These are phyloP conservation scores for Endocladia muricata DNA, from an alignment of 31 red algal genomes.

Conservation along the genomic window DNA sequence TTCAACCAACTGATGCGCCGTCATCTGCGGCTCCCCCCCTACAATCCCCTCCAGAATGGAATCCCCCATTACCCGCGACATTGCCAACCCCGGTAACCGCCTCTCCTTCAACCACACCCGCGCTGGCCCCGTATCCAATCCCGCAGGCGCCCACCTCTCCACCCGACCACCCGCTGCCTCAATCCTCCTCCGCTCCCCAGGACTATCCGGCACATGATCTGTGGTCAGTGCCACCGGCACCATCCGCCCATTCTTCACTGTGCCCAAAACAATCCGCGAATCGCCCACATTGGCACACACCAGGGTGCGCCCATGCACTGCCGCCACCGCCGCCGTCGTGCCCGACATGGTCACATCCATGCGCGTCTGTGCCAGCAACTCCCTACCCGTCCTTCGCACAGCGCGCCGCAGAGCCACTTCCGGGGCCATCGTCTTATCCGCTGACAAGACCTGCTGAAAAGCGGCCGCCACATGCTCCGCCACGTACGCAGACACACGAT, in stretches of 20 bases:
- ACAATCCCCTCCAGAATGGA: constrained; percentile 52
- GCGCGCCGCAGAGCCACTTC: constrained; percentile 18
- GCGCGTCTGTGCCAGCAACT: constrained; percentile 2
- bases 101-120: constrained; percentile 73
- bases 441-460: constrained; percentile 21
- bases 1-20: constrained; percentile 33
- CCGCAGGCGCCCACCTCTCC: constrained; percentile 60
- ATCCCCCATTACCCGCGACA: constrained; percentile 80
- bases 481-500: constrained; percentile 47
- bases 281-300: constrained; percentile 78
- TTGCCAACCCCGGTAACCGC: constrained; percentile 69
- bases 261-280: constrained; percentile 66
- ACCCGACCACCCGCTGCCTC: constrained; percentile 60
- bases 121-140: constrained; percentile 56
- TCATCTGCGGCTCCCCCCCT: constrained; percentile 58
- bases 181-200: constrained; percentile 67
- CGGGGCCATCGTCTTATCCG: constrained; percentile 21
- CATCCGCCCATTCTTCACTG: constrained; percentile 7
- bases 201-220: constrained; percentile 63
- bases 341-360: constrained; percentile 65
- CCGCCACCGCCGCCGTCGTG: constrained; percentile 58
- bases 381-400: constrained; percentile 23
- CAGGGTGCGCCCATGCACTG: constrained; percentile 39
- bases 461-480: constrained; percentile 17
- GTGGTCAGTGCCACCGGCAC: constrained; percentile 32